phyloP scores from a whole-genome alignment of 495 filamentous ascomycete genomes.

The Neurospora sp. region DNA sequence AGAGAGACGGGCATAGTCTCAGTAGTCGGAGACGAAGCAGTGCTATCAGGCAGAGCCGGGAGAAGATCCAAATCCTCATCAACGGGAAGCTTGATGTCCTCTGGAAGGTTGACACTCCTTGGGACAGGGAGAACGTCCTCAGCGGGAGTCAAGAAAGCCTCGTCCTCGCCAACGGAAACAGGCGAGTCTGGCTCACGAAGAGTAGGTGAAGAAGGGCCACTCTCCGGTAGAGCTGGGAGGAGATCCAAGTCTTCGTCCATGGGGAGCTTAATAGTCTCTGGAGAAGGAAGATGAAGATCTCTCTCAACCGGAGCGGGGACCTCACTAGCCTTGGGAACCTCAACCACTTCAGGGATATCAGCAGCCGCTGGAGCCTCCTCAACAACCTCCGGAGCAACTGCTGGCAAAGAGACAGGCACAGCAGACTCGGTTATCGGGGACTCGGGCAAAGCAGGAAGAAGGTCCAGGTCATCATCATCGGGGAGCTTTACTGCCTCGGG shows the following conservation, averaged over 20 bases:
- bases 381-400: not conserved
- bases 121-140: not conserved
- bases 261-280: not conserved
- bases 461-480: not conserved
- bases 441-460: slow-evolving; percentile 1
- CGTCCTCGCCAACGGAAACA: not conserved
- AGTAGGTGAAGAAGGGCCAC: not conserved
- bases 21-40: not conserved
- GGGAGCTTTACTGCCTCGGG: not conserved
- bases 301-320: not conserved
- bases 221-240: slow-evolving; percentile 1
- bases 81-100: not conserved
- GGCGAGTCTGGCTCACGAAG: not conserved
- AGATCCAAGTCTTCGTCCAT: not conserved
- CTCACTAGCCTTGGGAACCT: not conserved
- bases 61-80: not conserved
- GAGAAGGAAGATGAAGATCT: not conserved
- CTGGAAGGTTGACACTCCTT: not conserved
- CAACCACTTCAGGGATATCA: not conserved
- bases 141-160: not conserved
- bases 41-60: not conserved
- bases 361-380: not conserved
- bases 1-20: slow-evolving; percentile 3
- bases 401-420: not conserved
- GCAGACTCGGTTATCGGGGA: not conserved